A percentile compares a stretch with the other conserved stretches of the same genome.
phyloP scores from a whole-genome alignment of 345 rosid species.

The Ailanthus altissimus region DNA sequence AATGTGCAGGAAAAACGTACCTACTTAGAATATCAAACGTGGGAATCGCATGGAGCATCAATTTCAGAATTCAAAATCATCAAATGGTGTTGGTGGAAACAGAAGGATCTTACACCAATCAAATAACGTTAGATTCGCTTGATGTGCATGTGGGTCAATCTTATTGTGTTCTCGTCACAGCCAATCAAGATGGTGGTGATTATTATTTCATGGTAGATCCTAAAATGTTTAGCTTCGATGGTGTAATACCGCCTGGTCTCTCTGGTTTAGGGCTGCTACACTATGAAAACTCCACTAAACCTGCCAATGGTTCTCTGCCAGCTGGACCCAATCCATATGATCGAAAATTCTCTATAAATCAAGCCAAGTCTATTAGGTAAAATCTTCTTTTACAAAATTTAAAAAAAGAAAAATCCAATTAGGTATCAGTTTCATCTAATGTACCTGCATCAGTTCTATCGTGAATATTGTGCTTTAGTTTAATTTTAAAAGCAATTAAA shows the following conservation, averaged over 20 bases:
- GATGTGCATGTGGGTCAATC: slow-evolving; percentile 70
- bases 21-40: slow-evolving; percentile 61
- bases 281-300: slow-evolving; percentile 30
- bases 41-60: slow-evolving; percentile 51
- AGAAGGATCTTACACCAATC: slow-evolving; percentile 62
- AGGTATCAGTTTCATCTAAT: no score
- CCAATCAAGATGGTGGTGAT: slow-evolving; percentile 41
- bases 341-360: slow-evolving; percentile 32
- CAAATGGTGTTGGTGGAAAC: slow-evolving; percentile 58
- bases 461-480: no score
- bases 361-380: slow-evolving; percentile 46
- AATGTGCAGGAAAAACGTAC: slow-evolving; percentile 47
- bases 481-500: no score
- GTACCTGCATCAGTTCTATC: no score
- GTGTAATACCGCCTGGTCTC: no score
- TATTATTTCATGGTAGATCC: slow-evolving; percentile 60
- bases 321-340: slow-evolving; percentile 42
- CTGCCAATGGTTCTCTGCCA: slow-evolving; percentile 31
- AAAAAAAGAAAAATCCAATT: no score
- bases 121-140: slow-evolving; percentile 41
- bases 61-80: slow-evolving; percentile 52
- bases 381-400: background rate
- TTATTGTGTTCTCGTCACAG: slow-evolving; percentile 62
- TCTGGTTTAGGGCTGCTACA: slow-evolving; percentile 34
- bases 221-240: slow-evolving; percentile 21